Evolutionary conservation across 2,329 filamentous ascomycete species (phyloP), one percentile per base, ranked within the genome.

Genomic region (Rhinocladiella mackenziei): DNA sequence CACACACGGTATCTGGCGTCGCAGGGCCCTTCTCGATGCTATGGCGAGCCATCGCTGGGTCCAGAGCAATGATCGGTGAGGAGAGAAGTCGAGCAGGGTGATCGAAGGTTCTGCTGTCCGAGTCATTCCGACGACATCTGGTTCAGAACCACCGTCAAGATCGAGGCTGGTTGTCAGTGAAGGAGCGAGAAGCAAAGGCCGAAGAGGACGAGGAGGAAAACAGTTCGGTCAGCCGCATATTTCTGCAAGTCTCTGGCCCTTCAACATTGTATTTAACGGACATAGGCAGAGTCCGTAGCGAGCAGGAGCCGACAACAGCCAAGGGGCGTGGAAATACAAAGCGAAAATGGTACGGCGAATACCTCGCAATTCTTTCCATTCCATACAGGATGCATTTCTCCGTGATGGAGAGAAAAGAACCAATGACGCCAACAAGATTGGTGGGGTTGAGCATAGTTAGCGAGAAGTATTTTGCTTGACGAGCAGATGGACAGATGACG

Each of bases 201-300:
- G 13, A 7, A 34, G n/a, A 40, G 13, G 31, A 18, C 15, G 18
- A n/a, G 31, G 25, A 18, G 22, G 5, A 22, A 18, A 30, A 32
- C 37, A 19, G 25, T 39, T 28, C 41, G 42, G 48, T 44, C 39
- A 43, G 32, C 39, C n/a, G 31, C 45, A 48, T 46, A 14, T 33
- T 33, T 26, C 34, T 28, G 17, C 20, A 29, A 29, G 25, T 20
- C 26, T 26, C 17, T 35, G 31, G 7, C 19, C n/a, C n/a, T n/a
- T n/a, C n/a, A n/a, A n/a, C n/a, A n/a, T 42, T 42, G 26, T n/a
- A 31, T 29, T 9, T 10, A 26, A 20, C 32, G 32, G 38, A 29
- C 26, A 41, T 37, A 20, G 19, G 20, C 35, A 36, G 8, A 11
- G 17, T 7, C 11, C 33, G 33, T 25, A 17, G 35, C 25, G 14